Conservation (phyloP, 192 early-diverging fungal species). For the Borealophlyctis nickersoniae region DNA sequence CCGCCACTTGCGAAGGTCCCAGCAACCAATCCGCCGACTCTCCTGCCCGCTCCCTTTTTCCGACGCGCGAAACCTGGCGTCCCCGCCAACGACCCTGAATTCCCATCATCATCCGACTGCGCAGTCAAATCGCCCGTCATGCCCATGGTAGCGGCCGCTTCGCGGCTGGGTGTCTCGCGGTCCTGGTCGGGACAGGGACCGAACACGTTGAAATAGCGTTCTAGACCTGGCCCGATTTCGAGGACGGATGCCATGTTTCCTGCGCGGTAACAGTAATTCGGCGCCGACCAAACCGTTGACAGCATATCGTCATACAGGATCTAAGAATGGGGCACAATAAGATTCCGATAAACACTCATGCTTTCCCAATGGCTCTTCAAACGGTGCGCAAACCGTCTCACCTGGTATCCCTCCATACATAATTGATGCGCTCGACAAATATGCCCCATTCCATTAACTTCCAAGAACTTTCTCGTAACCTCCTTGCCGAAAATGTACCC, state of each 20-base stretch:
- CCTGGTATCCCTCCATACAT: slow-evolving; percentile 83
- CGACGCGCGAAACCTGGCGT: not conserved
- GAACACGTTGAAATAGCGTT: slow-evolving; percentile 86
- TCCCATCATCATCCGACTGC: not conserved
- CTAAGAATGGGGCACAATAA: slow-evolving; percentile 26
- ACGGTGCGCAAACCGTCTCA: slow-evolving; percentile 7
- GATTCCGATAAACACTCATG: slow-evolving; percentile 4
- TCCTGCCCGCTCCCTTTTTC: not conserved
- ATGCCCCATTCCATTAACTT: slow-evolving; percentile 73
- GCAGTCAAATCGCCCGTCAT: slow-evolving; percentile 7
- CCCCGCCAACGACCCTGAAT: not conserved
- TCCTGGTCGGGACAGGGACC: slow-evolving; percentile 80
- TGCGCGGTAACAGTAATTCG: slow-evolving; percentile 80
- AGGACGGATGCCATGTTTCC: slow-evolving; percentile 83
- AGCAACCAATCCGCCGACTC: not conserved
- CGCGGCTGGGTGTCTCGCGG: slow-evolving; percentile 33
- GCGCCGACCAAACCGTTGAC: slow-evolving; percentile 83
- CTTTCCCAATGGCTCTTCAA: slow-evolving; percentile 1
- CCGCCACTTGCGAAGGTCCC: not conserved
- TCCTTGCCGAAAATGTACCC: slow-evolving; percentile 83
- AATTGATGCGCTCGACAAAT: slow-evolving; percentile 85
- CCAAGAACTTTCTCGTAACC: slow-evolving; percentile 75
- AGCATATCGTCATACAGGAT: slow-evolving; percentile 82
- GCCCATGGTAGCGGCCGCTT: not conserved
- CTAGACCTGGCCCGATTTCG: slow-evolving; percentile 70